Conservation (phyloP, 1,139 yeast genomes). For the Sugiyamaella japonica region DNA sequence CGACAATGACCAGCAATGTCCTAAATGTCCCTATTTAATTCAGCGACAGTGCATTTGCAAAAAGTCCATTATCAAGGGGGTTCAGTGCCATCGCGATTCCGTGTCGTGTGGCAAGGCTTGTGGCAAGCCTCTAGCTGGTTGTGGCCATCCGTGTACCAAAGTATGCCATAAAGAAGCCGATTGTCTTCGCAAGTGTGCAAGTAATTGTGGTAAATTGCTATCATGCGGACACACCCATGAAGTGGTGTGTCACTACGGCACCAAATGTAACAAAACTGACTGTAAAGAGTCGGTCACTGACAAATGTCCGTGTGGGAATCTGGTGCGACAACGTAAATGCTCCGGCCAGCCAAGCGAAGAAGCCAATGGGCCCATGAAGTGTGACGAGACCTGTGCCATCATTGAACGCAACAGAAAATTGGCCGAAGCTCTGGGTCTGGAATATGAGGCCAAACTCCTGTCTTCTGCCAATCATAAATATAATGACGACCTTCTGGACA, state of each 20-base stretch:
- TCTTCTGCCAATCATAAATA: constrained; percentile 27
- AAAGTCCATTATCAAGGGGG: constrained; percentile 56
- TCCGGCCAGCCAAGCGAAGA: constrained; percentile 12
- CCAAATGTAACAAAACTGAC: constrained; percentile 50
- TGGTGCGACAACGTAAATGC: constrained; percentile 37
- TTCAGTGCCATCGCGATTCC: constrained; percentile 61
- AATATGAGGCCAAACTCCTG: constrained; percentile 31
- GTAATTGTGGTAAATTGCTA: constrained; percentile 58
- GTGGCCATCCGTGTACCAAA: constrained; percentile 73
- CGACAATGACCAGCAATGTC: constrained; percentile 60
- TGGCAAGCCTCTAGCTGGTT: constrained; percentile 49
- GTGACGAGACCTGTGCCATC: constrained; percentile 71
- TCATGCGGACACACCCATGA: constrained; percentile 70
- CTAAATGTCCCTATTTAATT: constrained; percentile 68
- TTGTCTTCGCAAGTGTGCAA: constrained; percentile 41
- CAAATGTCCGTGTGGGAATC: constrained; percentile 66
- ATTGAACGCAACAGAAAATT: constrained; percentile 60
- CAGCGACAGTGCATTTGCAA: constrained; percentile 74
- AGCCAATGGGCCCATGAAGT: constrained; percentile 43
- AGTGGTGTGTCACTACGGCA: constrained; percentile 58
- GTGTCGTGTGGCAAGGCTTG: constrained; percentile 77
- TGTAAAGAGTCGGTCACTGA: constrained; percentile 50
- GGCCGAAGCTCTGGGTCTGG: constrained; percentile 59
- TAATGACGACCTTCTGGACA: constrained; percentile 32
- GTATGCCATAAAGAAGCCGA: constrained; percentile 52